Conservation (phyloP, 257 asterid genomes). For the Salvia hispanica region DNA sequence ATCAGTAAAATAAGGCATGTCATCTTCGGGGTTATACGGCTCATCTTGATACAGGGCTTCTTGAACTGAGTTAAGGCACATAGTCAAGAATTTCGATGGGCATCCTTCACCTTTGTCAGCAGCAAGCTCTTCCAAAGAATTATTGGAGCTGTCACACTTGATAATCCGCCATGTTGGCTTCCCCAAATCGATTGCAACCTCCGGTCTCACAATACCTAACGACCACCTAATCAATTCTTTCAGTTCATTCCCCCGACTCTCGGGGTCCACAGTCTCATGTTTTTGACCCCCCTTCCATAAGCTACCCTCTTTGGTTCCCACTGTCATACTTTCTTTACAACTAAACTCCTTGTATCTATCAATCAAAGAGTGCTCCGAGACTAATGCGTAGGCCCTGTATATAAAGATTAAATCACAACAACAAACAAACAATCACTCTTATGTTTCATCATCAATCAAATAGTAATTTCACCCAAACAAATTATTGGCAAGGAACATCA, state of each 20-base stretch:
- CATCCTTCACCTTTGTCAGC: constrained; percentile 35
- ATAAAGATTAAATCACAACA: not conserved
- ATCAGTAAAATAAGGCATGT: constrained; percentile 50
- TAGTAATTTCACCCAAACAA: not conserved
- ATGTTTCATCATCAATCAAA: not conserved
- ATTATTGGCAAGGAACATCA: constrained; percentile 6
- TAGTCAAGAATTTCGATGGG: constrained; percentile 69
- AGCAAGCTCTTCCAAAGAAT: constrained; percentile 29
- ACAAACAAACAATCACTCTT: not conserved
- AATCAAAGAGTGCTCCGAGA: constrained; percentile 19
- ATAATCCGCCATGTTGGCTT: constrained; percentile 33
- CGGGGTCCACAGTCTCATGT: not conserved
- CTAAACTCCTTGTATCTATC: constrained; percentile 39
- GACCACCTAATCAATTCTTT: constrained; percentile 10
- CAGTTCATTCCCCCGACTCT: constrained; percentile 23
- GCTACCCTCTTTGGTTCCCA: constrained; percentile 31
- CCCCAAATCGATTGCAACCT: constrained; percentile 39
- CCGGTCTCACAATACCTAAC: constrained; percentile 35
- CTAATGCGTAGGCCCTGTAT: no score
- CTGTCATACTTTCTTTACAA: constrained; percentile 33
- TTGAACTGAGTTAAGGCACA: constrained; percentile 62
- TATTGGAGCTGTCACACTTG: constrained; percentile 28
- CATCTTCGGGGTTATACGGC: constrained; percentile 30
- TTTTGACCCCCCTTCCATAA: not conserved
- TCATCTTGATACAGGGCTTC: constrained; percentile 31